phyloP scores from a whole-genome alignment of 2,329 filamentous ascomycete genomes.

The Graphilbum ipis-grandicollis region DNA sequence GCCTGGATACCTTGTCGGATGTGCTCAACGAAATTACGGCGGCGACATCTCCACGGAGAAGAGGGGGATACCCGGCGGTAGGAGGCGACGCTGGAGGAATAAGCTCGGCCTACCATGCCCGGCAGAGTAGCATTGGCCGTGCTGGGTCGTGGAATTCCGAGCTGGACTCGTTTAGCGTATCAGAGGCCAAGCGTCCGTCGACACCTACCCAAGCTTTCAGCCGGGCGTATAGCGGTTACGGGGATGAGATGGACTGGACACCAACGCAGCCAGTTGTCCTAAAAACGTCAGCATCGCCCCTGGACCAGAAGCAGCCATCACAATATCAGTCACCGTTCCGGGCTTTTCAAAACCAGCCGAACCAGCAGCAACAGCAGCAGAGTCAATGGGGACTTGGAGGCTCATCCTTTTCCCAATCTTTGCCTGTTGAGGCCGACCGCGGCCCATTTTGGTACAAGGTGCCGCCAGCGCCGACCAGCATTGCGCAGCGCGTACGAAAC shows the following conservation, averaged over 20 bases:
- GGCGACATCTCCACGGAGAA: constrained; percentile 1
- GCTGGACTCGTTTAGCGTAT: background rate
- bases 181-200: background rate
- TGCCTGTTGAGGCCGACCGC: constrained; percentile 23
- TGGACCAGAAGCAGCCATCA: constrained; percentile 15
- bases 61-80: background rate
- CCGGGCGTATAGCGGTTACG: constrained; percentile 18
- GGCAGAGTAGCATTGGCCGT: too few relatives aligned
- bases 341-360: constrained; percentile 13
- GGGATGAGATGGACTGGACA: constrained; percentile 59
- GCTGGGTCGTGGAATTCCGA: too few relatives aligned
- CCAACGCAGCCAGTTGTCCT: constrained; percentile 33
- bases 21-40: constrained; percentile 26
- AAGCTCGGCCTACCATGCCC: too few relatives aligned
- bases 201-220: background rate
- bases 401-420: constrained; percentile 22
- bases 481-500: constrained; percentile 44
- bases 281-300: too few relatives aligned
- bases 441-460: constrained; percentile 53
- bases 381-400: too few relatives aligned
- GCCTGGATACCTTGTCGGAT: constrained; percentile 22
- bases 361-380: constrained; percentile 21
- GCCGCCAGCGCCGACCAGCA: constrained; percentile 50
- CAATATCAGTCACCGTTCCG: too few relatives aligned
- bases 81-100: background rate